Percentiles rank a stretch among this genome's conserved stretches.
Conservation (phyloP, 2,329 filamentous ascomycete genomes). For the Claviceps digitariae region DNA sequence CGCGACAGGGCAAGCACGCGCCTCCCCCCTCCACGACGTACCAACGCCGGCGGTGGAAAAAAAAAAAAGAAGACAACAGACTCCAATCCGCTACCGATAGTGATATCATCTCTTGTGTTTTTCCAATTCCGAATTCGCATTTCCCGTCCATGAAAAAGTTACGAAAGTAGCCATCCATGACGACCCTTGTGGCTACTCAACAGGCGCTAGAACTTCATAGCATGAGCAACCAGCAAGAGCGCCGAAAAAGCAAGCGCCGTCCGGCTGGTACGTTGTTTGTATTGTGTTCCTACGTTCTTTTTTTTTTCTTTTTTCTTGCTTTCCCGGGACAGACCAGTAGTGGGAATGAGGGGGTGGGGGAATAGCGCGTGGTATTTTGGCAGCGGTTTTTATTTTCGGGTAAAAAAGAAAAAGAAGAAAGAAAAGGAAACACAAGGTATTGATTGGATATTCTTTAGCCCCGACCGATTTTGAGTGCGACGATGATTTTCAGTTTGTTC, state of each 20-base stretch:
- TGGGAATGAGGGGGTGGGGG: background rate
- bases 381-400: background rate
- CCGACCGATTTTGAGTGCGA: constrained; percentile 50
- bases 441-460: constrained; percentile 14
- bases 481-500: constrained; percentile 64
- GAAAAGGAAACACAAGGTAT: too few species aligned
- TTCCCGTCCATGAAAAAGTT: constrained; percentile 4
- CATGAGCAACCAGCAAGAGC: constrained; percentile 52
- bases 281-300: background rate
- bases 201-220: constrained; percentile 53
- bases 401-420: too few species aligned
- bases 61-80: background rate
- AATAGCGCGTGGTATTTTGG: background rate
- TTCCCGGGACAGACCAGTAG: background rate
- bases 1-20: constrained; percentile 4
- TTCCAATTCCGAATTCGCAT: background rate
- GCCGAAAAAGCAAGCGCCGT: constrained; percentile 50
- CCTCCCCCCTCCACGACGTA: too few species aligned
- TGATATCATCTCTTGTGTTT: background rate
- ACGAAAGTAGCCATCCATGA: constrained; percentile 45
- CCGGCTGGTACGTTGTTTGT: constrained; percentile 37
- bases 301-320: background rate
- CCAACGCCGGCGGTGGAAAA: too few species aligned
- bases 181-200: constrained; percentile 52
- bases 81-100: background rate